These are phyloP conservation scores for Fusarium equiseti DNA, from an alignment of 2,329 filamentous ascomycete genomes.

Conservation along the genomic window DNA sequence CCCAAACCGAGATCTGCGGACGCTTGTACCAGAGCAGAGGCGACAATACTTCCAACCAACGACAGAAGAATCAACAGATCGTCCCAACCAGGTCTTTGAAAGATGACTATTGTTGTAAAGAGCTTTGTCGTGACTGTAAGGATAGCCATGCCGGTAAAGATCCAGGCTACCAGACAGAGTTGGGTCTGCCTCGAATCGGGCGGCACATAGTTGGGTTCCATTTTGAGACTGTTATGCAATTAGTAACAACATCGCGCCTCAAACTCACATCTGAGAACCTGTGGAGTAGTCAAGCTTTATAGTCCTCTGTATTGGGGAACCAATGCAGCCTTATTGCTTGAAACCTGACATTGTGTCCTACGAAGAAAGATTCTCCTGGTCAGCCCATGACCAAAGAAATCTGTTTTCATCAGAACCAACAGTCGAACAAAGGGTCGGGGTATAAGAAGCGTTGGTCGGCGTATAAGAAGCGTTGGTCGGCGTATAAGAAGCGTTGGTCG, in stretches of 20 bases:
- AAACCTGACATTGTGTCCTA: not conserved
- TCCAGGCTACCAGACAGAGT: slow-evolving; percentile 5
- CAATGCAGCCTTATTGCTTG: not conserved
- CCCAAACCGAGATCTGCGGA: slow-evolving; percentile 13
- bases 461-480: not conserved
- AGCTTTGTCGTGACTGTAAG: slow-evolving; percentile 3
- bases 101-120: slow-evolving; percentile 6
- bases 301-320: not conserved
- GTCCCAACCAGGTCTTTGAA: slow-evolving; percentile 19
- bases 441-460: not conserved
- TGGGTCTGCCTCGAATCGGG: slow-evolving; percentile 9
- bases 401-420: not conserved
- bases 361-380: not conserved
- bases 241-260: not conserved
- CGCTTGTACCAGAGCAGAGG: slow-evolving; percentile 6
- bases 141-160: slow-evolving; percentile 20
- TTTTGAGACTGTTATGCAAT: not conserved
- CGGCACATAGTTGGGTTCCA: not conserved
- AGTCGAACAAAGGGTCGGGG: not conserved
- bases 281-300: not conserved
- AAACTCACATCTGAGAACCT: not conserved
- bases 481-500: not conserved
- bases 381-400: not conserved
- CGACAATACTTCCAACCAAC: slow-evolving; percentile 9
- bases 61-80: slow-evolving; percentile 19